These are phyloP conservation scores for Casuarina glauca DNA, from an alignment of 306 rosid species.

Conservation along the genomic window DNA sequence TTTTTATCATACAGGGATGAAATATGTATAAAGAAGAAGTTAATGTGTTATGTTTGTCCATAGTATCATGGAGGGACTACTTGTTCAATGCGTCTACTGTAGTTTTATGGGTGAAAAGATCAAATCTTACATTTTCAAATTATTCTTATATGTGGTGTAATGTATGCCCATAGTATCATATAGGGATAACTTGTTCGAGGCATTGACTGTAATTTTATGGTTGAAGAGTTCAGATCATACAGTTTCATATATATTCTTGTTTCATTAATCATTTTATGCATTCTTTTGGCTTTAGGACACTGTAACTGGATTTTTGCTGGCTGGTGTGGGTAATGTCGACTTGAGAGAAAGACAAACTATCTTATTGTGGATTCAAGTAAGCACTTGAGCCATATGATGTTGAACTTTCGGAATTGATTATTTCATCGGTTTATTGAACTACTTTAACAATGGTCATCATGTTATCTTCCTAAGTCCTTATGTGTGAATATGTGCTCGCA, in stretches of 20 bases:
- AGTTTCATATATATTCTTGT: not conserved
- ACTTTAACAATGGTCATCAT: not conserved
- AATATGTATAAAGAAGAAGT: too few species aligned
- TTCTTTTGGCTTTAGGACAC: conserved; percentile 56
- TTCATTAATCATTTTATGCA: not conserved
- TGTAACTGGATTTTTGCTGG: conserved; percentile 86
- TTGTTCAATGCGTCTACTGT: not conserved
- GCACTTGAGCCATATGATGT: conserved; percentile 22
- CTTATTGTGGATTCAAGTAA: conserved; percentile 92
- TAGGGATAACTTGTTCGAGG: not conserved
- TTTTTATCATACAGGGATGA: not conserved
- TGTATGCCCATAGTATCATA: not conserved
- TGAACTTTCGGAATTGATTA: not conserved
- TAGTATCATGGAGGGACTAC: not conserved
- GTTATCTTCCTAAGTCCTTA: conserved; percentile 12
- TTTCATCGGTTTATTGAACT: not conserved
- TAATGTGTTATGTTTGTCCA: not conserved
- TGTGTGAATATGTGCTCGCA: not conserved
- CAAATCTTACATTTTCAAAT: not conserved
- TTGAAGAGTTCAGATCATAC: not conserved
- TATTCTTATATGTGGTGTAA: not conserved
- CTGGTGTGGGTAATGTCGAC: conserved; percentile 97
- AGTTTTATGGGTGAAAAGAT: not conserved
- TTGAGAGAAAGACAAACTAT: conserved; percentile 92
- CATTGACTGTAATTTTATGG: not conserved